A percentile compares a stretch with the other conserved stretches of the same genome.
phyloP scores from a whole-genome alignment of 2,329 filamentous ascomycete species.

The Berkeleyomyces basicola region DNA sequence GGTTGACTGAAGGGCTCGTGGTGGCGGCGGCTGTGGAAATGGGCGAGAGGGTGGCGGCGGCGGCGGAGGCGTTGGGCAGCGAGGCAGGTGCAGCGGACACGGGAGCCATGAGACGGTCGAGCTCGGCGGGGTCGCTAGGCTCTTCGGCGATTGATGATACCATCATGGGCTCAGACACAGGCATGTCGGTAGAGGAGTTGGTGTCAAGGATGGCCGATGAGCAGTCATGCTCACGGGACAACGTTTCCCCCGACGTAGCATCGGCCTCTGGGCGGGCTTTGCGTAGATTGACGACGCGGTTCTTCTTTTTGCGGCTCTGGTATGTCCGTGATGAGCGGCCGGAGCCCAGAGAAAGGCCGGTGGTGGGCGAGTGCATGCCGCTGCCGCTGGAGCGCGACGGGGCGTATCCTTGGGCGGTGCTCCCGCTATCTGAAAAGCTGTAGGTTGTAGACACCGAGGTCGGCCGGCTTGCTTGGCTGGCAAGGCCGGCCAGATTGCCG shows the following conservation, averaged over 20 bases:
- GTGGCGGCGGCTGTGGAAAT: neutral
- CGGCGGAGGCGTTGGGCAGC: neutral
- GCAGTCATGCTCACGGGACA: conserved; percentile 20
- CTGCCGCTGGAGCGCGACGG: conserved; percentile 37
- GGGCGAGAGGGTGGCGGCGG: neutral
- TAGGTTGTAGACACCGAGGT: conserved; percentile 36
- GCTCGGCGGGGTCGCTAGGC: conserved; percentile 29
- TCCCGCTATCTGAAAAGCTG: conserved; percentile 57
- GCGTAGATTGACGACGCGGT: conserved; percentile 66
- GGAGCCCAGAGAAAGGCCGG: conserved; percentile 46
- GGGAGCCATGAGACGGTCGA: conserved; percentile 9
- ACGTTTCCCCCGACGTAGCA: conserved; percentile 27
- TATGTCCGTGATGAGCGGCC: conserved; percentile 42
- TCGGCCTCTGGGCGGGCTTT: conserved; percentile 30
- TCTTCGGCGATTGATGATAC: conserved; percentile 43
- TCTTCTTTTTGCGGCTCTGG: conserved; percentile 62
- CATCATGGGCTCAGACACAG: conserved; percentile 44
- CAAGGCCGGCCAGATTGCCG: neutral
- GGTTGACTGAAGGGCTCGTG: neutral
- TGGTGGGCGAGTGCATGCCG: conserved; percentile 16
- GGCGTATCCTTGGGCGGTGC: conserved; percentile 42
- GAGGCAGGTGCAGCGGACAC: neutral
- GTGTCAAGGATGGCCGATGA: conserved; percentile 28
- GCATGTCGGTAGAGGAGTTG: conserved; percentile 21
- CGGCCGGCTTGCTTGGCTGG: conserved; percentile 18